Evolutionary conservation across 108 stramenopile species (phyloP).

Genomic region (Schizochytrium sp.): DNA sequence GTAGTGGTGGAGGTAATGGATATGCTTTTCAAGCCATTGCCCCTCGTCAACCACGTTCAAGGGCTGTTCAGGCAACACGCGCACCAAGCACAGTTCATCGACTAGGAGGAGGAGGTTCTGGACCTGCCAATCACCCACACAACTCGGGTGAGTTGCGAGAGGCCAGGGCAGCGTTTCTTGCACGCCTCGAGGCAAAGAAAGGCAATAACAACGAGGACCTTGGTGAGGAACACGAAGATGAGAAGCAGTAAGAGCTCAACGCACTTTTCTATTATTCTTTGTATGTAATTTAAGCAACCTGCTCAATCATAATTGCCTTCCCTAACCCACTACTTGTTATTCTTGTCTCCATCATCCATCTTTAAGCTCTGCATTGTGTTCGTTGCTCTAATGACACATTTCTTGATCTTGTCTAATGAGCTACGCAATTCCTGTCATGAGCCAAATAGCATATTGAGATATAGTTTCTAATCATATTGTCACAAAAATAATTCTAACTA

Average conservation of each 20-base stretch:
- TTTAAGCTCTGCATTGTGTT: too few relatives aligned
- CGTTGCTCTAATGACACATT: too few relatives aligned
- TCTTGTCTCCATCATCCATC: too few relatives aligned
- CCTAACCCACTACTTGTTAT: background rate
- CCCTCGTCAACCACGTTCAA: background rate
- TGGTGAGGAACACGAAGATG: background rate
- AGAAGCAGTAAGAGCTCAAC: too few relatives aligned
- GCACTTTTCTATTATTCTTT: background rate
- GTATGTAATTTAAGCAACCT: background rate
- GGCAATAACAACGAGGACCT: background rate
- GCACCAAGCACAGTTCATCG: background rate
- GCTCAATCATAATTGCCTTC: background rate
- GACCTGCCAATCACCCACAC: background rate
- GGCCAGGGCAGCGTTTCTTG: constrained; percentile 11
- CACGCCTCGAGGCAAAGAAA: constrained; percentile 22
- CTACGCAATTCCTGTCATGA: too few relatives aligned
- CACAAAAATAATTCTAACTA: too few relatives aligned
- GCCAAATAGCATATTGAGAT: too few relatives aligned
- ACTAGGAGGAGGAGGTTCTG: background rate
- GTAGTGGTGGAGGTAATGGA: background rate
- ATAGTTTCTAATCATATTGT: too few relatives aligned
- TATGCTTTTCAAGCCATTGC: background rate
- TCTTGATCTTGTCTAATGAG: too few relatives aligned
- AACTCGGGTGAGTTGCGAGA: background rate
- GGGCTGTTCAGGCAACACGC: background rate